Base-by-base conservation (phyloP, 305 asterid species). In the Coffea humblotiana region DNA sequence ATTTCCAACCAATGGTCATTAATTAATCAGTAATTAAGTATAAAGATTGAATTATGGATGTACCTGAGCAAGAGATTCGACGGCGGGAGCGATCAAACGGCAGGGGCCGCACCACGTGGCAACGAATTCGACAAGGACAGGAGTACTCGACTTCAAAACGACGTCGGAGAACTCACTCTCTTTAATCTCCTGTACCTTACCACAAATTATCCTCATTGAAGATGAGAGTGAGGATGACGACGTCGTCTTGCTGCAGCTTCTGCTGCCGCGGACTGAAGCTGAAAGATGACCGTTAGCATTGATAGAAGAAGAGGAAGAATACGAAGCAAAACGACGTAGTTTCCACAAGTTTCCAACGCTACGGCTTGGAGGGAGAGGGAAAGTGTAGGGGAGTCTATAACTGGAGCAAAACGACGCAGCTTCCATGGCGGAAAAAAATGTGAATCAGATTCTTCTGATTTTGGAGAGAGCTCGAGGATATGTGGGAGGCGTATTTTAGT, bases 81-180 rank as follows among this genome's bases (percentile, higher is more conserved):
- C 82, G 65, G 95, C 92, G 1, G 97, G 94, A 75, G 92, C 90
- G 43, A 94, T 91, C 90, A 94, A 85, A 71, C 98, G 98, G 88
- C 98, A 94, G 71, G 97, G 97, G 51, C 98, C 97, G 84, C 98
- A 94, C 98, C 98, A 94, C 40, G 91, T 87, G 76, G 98, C 98
- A 23, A 92, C 91, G 82, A 94, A 94, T 88, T 94, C 98, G n/a
- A 92, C 97, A 13, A 94, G 96, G 48, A 94, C 98, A 10, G 98
- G 97, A 77, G 85, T 90, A 45, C 90, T 89, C 0, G 97, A 92
- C 83, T 92, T 92, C 91, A 91, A 83, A 76, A 94, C 97, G 82
- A 90, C 92, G 65, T 91, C 94, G 78, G 89, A 37, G 86, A 94
- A 94, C 71, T 86, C 86, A 2, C 63, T 77, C 81, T 92, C 93